Evolutionary conservation across 78 protist species (phyloP).

Genomic region (Speleostelium caveatum): DNA sequence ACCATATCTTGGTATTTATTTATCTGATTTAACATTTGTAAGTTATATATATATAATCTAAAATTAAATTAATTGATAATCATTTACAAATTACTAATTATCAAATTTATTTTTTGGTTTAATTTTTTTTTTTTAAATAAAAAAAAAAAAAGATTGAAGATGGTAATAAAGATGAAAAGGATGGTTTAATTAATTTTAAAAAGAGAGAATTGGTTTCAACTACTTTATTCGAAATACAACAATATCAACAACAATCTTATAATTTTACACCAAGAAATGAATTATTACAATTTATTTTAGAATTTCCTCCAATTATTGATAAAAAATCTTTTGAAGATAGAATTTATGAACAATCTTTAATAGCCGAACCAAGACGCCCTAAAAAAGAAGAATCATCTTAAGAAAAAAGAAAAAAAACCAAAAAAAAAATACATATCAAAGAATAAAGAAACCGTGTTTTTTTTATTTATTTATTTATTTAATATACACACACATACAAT

Average conservation of each 20-base stretch:
- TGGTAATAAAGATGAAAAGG: slow-evolving; percentile 36
- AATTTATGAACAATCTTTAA: slow-evolving; percentile 23
- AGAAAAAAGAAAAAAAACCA: neutral
- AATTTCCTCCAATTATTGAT: slow-evolving; percentile 24
- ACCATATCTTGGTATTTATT: slow-evolving; percentile 53
- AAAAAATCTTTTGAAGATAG: slow-evolving; percentile 35
- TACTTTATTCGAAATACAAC: slow-evolving; percentile 31
- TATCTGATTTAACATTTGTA: slow-evolving; percentile 44
- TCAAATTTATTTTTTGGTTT: neutral
- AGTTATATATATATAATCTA: neutral
- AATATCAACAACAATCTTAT: slow-evolving; percentile 60
- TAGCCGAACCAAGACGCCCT: slow-evolving; percentile 5
- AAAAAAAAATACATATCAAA: neutral
- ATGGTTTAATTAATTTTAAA: slow-evolving; percentile 49
- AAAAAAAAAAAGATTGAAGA: slow-evolving; percentile 26
- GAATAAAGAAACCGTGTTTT: neutral
- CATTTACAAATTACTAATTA: neutral
- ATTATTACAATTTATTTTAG: slow-evolving; percentile 8
- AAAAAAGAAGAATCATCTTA: neutral
- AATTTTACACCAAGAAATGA: neutral
- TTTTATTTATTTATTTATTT: neutral
- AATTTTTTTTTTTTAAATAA: neutral
- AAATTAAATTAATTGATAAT: neutral
- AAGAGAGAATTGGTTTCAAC: slow-evolving; percentile 34
- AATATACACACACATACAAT: neutral